Evolutionary conservation across 1,139 yeast species (phyloP).

Genomic region (Kurtzmaniella quercitrusa): DNA sequence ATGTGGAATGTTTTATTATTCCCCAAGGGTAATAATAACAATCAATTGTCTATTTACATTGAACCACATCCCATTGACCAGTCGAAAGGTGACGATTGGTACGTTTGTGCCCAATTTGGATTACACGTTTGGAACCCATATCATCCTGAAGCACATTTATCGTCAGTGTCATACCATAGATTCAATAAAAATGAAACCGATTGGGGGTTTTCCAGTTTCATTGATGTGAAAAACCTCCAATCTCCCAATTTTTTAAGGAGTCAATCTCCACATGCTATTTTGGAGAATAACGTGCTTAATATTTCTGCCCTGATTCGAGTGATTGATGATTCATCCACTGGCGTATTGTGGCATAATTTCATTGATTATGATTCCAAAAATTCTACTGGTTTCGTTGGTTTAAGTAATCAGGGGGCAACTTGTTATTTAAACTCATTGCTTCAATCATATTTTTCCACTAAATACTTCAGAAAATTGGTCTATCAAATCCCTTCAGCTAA

Average conservation of each 20-base stretch:
- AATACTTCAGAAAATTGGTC: constrained; percentile 75
- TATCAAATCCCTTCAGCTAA: constrained; percentile 80
- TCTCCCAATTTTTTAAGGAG: constrained; percentile 4
- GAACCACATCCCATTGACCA: constrained; percentile 50
- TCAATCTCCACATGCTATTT: constrained; percentile 22
- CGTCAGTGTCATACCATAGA: constrained; percentile 76
- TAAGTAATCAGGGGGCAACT: constrained; percentile 96
- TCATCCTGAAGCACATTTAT: constrained; percentile 55
- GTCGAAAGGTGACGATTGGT: constrained; percentile 55
- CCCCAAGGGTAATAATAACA: constrained; percentile 64
- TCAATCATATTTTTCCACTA: constrained; percentile 87
- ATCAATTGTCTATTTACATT: constrained; percentile 55
- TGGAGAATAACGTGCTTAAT: constrained; percentile 57
- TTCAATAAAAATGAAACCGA: constrained; percentile 75
- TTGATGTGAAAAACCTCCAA: constrained; percentile 51
- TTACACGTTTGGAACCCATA: constrained; percentile 81
- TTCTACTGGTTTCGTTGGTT: constrained; percentile 87
- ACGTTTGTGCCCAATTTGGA: constrained; percentile 87
- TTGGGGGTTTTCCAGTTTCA: constrained; percentile 91
- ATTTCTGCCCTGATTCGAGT: constrained; percentile 75
- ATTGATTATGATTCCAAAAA: constrained; percentile 81
- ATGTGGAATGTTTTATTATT: constrained; percentile 74
- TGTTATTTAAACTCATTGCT: constrained; percentile 89
- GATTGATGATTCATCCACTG: constrained; percentile 81
- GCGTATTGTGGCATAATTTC: constrained; percentile 90